Base-by-base conservation (phyloP, 1,284 basidiomycete species). In the Moesziomyces aphidis region DNA sequence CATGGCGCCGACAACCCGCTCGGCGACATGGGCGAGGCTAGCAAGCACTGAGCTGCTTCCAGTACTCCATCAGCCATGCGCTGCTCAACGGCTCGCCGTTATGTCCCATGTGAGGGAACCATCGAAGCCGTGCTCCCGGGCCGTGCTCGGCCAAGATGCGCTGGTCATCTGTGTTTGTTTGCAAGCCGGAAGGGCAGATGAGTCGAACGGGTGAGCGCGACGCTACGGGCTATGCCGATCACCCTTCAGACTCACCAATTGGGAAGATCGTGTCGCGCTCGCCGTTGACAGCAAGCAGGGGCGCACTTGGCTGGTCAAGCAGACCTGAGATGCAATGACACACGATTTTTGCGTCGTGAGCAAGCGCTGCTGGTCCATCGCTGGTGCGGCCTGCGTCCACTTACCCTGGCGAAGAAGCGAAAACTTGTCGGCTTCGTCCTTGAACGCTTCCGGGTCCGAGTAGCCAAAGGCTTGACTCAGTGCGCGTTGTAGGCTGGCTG, bases 231-330 rank as follows among this genome's bases (percentile, higher is more conserved):
- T 7, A 15, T 17, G 9, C 10, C 11, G 17, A n/a, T 31, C 24
- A 31, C 8, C 21, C 6, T 19, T 24, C 5, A 15, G 19, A 48
- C 61, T 49, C 50, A 72, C 69, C 71, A 34, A 75, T 75, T 3
- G 73, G 73, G 23, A 75, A 75, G 53, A 56, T 70, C 4, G 73
- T 75, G 45, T 75, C 73, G 23, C 58, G 46, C 46, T 71, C 61
- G 13, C 73, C 73, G 28, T 75, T 75, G 60, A 75, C 56, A 5
- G 50, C 67, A 36, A 62, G 22, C 21, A 75, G 4, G 5, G 31
- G 51, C 11, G 73, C 61, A 1, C 59, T 55, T 8, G 60, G 39
- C 13, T 60, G 49, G 36, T 75, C 73, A 4, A 75, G 63, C 10
- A 75, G 4, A 28, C 73, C 68, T 62, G 51, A n/a, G 31, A 23